Conservation (phyloP, 805 yeast species). For the Suhomyces vadensis region DNA sequence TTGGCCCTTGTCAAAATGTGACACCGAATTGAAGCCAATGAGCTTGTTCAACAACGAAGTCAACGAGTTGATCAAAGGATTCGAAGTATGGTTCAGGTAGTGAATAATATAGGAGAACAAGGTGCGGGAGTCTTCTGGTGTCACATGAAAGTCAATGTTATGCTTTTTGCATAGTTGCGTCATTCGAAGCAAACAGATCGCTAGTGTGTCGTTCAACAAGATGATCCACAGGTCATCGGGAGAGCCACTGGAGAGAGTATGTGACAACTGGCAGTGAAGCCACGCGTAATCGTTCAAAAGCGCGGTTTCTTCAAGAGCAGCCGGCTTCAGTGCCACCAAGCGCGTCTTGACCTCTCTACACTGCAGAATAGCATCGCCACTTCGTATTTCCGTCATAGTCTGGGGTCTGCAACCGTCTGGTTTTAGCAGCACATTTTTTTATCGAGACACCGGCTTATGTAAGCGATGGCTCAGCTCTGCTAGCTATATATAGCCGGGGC, state of each 20-base stretch:
- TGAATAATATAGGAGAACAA: constrained; percentile 59
- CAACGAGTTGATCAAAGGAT: constrained; percentile 69
- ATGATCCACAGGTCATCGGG: constrained; percentile 14
- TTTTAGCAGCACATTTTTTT: not conserved
- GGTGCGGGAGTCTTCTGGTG: constrained; percentile 23
- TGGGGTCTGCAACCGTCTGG: too few species aligned
- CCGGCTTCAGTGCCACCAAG: constrained; percentile 3
- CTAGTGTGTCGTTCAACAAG: constrained; percentile 49
- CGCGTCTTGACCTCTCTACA: constrained; percentile 3
- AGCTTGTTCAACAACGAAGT: constrained; percentile 60
- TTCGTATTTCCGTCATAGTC: constrained; percentile 5
- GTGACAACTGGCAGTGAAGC: constrained; percentile 1
- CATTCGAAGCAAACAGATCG: constrained; percentile 65
- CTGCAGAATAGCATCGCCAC: not conserved
- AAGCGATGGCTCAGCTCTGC: constrained; percentile 1
- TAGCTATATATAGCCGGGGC: too few species aligned
- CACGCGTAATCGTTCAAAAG: not conserved
- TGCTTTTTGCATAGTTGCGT: constrained; percentile 34
- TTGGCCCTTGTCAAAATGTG: not conserved
- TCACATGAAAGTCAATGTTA: constrained; percentile 10
- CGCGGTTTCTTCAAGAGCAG: not conserved
- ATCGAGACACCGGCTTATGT: not conserved
- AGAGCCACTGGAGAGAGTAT: constrained; percentile 5
- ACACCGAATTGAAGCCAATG: constrained; percentile 36
- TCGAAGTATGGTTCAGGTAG: constrained; percentile 69